Evolutionary conservation across 805 yeast species (phyloP).

Genomic region (Candida ortonii): DNA sequence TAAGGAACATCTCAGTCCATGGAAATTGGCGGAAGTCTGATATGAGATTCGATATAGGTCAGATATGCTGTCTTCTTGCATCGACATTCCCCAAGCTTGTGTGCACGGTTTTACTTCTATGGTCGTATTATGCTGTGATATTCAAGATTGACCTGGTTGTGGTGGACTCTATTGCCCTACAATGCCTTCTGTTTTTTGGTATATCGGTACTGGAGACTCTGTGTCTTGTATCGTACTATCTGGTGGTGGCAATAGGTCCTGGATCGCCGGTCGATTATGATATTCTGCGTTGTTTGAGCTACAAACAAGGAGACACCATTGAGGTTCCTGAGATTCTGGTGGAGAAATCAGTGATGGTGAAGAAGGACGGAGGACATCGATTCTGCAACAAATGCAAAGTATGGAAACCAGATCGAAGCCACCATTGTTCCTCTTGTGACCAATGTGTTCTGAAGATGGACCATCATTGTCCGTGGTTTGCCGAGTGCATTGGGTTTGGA

Average conservation of each 20-base stretch:
- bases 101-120: slow-evolving; percentile 41
- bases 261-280: slow-evolving; percentile 65
- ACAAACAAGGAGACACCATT: slow-evolving; percentile 18
- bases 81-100: slow-evolving; percentile 49
- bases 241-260: slow-evolving; percentile 52
- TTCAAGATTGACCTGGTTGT: slow-evolving; percentile 28
- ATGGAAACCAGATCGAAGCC: slow-evolving; percentile 62
- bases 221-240: slow-evolving; percentile 50
- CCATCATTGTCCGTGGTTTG: slow-evolving; percentile 86
- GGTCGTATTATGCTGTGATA: slow-evolving; percentile 45
- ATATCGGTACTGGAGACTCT: slow-evolving; percentile 34
- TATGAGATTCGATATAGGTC: slow-evolving; percentile 5
- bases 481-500: slow-evolving; percentile 76
- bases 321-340: slow-evolving; percentile 42
- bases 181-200: slow-evolving; percentile 23
- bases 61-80: slow-evolving; percentile 35
- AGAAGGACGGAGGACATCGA: slow-evolving; percentile 62
- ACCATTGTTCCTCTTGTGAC: slow-evolving; percentile 52
- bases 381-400: slow-evolving; percentile 50
- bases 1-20: no score
- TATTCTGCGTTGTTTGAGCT: slow-evolving; percentile 32
- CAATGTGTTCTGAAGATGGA: slow-evolving; percentile 52
- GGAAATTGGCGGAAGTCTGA: no score
- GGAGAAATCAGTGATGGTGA: slow-evolving; percentile 42
- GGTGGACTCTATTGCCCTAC: slow-evolving; percentile 11